Conservation (phyloP, 202 grass and related monocot genomes). For the Carex sylvatica region DNA sequence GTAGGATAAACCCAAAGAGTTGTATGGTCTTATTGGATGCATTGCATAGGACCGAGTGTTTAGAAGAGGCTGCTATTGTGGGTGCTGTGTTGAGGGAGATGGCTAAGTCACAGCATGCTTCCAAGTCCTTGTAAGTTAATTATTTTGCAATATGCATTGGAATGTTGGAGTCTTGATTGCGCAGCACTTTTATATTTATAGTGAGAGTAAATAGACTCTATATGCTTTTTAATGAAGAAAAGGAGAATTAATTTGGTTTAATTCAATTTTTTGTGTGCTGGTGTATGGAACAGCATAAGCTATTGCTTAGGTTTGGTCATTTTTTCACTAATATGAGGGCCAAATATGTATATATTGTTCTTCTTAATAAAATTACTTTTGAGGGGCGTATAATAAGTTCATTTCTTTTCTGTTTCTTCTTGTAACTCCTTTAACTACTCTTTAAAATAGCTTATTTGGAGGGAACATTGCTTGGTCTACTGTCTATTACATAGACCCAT, state of each 20-base stretch:
- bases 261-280: slow-evolving; percentile 1
- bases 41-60: slow-evolving; percentile 76
- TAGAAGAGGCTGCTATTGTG: slow-evolving; percentile 82
- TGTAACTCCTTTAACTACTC: background rate
- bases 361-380: background rate
- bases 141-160: background rate
- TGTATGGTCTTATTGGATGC: slow-evolving; percentile 90
- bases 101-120: slow-evolving; percentile 89
- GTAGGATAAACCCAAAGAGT: slow-evolving; percentile 73
- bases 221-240: background rate
- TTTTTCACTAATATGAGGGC: slow-evolving; percentile 3
- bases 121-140: slow-evolving; percentile 48
- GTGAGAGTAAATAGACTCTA: background rate
- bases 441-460: background rate
- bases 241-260: background rate
- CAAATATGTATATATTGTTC: slow-evolving; percentile 1
- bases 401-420: background rate
- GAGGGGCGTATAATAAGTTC: background rate
- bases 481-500: background rate
- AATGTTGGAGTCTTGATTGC: background rate
- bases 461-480: background rate
- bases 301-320: background rate
- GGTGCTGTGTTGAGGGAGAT: slow-evolving; percentile 94
- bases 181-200: background rate
- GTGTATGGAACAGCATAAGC: background rate